Percentiles rank a stretch among this genome's conserved stretches.
These are phyloP conservation scores for Zygotorulaspora sp. DNA, from an alignment of 805 yeast species.

Conservation along the genomic window DNA sequence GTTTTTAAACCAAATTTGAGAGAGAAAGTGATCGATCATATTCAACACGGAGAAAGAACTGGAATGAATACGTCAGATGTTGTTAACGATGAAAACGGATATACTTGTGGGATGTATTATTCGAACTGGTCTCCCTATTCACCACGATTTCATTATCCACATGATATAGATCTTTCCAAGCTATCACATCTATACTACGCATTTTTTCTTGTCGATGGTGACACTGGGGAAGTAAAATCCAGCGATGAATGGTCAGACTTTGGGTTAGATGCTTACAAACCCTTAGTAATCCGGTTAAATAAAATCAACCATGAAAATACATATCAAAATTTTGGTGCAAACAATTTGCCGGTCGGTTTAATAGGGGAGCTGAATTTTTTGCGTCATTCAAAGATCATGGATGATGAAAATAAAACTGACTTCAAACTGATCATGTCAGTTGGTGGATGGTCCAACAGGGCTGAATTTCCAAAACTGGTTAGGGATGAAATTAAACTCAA, in stretches of 20 bases:
- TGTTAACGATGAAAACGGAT: constrained; percentile 7
- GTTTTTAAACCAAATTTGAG: constrained; percentile 10
- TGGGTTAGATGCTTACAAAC: constrained; percentile 34
- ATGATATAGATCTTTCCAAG: constrained; percentile 51
- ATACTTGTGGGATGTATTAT: constrained; percentile 41
- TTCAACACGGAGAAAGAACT: constrained; percentile 5
- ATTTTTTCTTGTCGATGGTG: constrained; percentile 55
- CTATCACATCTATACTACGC: constrained; percentile 76
- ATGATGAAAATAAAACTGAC: constrained; percentile 23
- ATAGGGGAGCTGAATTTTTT: constrained; percentile 47
- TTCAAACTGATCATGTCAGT: constrained; percentile 65
- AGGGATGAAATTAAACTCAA: constrained; percentile 38
- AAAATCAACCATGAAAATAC: constrained; percentile 2
- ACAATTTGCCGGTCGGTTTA: constrained; percentile 40
- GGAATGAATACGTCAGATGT: background rate
- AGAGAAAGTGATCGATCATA: constrained; percentile 9
- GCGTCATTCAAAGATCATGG: constrained; percentile 33
- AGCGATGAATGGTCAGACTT: constrained; percentile 67
- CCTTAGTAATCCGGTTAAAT: constrained; percentile 12
- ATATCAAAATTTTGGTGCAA: constrained; percentile 3
- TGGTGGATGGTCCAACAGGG: constrained; percentile 72
- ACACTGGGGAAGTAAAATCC: constrained; percentile 49
- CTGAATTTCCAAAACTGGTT: constrained; percentile 45
- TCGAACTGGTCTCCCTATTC: constrained; percentile 66
- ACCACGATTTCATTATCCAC: constrained; percentile 53